These are phyloP conservation scores for Cutaneotrichosporon cutaneum DNA, from an alignment of 1,284 basidiomycete species.

Conservation along the genomic window DNA sequence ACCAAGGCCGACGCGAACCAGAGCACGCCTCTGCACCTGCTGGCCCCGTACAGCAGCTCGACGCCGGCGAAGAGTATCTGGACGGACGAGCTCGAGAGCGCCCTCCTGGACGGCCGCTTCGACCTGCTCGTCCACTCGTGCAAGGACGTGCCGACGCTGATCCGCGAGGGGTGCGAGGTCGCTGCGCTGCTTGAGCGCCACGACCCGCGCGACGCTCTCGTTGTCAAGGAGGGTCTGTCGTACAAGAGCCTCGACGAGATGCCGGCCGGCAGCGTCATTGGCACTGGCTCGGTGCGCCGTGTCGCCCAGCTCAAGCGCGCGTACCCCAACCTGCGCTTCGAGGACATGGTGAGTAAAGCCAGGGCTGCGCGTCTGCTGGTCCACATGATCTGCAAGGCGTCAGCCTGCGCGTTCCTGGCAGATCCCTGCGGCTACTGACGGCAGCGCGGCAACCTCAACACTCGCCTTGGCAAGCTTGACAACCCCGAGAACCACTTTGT, in stretches of 20 bases:
- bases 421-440: no score
- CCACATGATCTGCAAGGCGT: not conserved
- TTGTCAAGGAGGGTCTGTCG: constrained; percentile 73
- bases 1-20: constrained; percentile 92
- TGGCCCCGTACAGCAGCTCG: constrained; percentile 39
- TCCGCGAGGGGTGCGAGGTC: constrained; percentile 81
- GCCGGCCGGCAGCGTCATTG: constrained; percentile 84
- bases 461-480: constrained; percentile 89
- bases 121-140: constrained; percentile 92
- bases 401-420: no score
- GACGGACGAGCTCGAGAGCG: constrained; percentile 92
- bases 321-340: constrained; percentile 77
- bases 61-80: constrained; percentile 76
- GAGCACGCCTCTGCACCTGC: constrained; percentile 59
- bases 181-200: constrained; percentile 84
- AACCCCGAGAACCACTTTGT: constrained; percentile 73
- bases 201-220: constrained; percentile 84
- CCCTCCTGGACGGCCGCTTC: constrained; percentile 67
- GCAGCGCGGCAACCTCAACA: constrained; percentile 62
- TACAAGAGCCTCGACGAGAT: constrained; percentile 80
- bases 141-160: constrained; percentile 89
- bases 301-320: constrained; percentile 84
- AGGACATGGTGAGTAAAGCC: constrained; percentile 85
- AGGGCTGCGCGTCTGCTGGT: not conserved
- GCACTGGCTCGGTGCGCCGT: constrained; percentile 89